Percentiles rank a stretch among this genome's conserved stretches.
These are phyloP conservation scores for Coelastrella sp. DNA, from an alignment of 139 green algal species.

Conservation along the genomic window DNA sequence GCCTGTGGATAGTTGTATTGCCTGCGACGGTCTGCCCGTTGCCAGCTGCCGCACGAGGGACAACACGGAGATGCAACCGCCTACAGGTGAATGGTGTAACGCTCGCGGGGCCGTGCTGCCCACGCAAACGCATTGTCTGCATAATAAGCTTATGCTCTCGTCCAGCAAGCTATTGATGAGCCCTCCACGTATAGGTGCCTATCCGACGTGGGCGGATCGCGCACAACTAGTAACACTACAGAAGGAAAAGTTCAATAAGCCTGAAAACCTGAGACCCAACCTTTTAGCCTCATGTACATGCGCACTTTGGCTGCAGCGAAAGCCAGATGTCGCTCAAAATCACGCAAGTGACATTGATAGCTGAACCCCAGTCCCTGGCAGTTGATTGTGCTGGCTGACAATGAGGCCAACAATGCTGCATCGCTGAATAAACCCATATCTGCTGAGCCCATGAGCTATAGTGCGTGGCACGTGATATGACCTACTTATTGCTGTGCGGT, in stretches of 20 bases:
- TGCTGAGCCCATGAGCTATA: no score
- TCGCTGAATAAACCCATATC: no score
- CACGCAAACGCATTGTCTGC: not conserved
- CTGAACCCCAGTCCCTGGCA: not conserved
- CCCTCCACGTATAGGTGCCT: not conserved
- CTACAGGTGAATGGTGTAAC: not conserved
- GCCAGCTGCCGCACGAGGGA: not conserved
- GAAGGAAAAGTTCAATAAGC: not conserved
- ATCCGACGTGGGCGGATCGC: not conserved
- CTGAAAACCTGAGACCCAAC: not conserved
- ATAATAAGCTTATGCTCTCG: not conserved
- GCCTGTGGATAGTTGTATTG: constrained; percentile 70
- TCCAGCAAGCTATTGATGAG: not conserved
- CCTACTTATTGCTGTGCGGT: no score
- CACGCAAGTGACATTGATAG: not conserved
- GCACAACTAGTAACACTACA: not conserved
- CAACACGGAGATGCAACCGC: not conserved
- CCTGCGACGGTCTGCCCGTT: not conserved
- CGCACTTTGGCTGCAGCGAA: no score
- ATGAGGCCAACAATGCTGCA: no score
- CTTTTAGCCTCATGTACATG: no score
- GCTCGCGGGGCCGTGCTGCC: not conserved
- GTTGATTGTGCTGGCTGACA: not conserved
- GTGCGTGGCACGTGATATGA: no score
- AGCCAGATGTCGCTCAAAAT: no score